Conservation (phyloP, 2,329 filamentous ascomycete genomes). For the Fusarium sp. region DNA sequence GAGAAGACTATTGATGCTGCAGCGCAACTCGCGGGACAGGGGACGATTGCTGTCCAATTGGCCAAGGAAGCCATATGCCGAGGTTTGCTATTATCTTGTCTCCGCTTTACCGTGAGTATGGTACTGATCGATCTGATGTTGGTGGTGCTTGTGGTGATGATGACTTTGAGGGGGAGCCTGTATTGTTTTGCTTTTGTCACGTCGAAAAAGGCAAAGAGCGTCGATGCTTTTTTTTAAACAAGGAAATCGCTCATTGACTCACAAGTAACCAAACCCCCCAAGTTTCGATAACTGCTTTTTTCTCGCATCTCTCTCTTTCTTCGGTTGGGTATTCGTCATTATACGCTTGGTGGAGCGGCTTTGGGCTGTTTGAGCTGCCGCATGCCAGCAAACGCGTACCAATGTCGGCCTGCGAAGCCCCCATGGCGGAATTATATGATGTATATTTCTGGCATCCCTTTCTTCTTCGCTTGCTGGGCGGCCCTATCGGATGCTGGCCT, state of each 20-base stretch:
- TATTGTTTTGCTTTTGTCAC: slow-evolving; percentile 51
- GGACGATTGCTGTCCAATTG: slow-evolving; percentile 38
- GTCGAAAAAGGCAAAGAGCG: background rate
- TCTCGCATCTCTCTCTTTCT: background rate
- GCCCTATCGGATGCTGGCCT: slow-evolving; percentile 30
- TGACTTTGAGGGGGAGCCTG: slow-evolving; percentile 47
- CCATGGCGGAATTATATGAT: slow-evolving; percentile 4
- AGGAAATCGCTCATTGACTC: background rate
- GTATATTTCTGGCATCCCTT: slow-evolving; percentile 21
- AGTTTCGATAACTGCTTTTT: slow-evolving; percentile 3
- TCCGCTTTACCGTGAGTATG: background rate
- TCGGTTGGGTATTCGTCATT: background rate
- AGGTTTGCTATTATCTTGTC: slow-evolving; percentile 28
- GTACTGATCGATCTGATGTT: slow-evolving; percentile 17
- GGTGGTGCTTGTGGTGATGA: slow-evolving; percentile 45
- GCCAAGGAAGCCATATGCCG: slow-evolving; percentile 46
- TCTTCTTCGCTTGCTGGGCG: slow-evolving; percentile 11
- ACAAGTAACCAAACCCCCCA: background rate
- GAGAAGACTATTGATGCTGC: slow-evolving; percentile 40
- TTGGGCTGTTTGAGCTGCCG: slow-evolving; percentile 17
- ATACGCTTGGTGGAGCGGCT: background rate
- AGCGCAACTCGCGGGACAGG: slow-evolving; percentile 7
- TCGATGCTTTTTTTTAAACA: background rate
- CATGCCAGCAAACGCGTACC: slow-evolving; percentile 25
- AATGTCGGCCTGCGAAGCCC: background rate